Base-by-base conservation (phyloP, 176 grass and related monocot species). In the Lolium perenne region DNA sequence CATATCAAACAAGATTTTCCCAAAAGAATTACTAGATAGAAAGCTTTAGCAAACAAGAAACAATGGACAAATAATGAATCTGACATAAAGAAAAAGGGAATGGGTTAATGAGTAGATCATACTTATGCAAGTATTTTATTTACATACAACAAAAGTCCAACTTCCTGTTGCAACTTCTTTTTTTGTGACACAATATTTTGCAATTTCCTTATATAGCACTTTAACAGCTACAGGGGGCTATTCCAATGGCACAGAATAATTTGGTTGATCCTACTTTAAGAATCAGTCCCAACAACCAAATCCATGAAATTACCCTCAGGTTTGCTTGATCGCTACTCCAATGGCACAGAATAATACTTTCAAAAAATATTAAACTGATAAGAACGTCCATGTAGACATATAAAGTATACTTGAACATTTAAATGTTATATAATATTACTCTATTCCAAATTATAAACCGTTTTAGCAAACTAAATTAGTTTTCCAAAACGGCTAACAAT, bases 31-130 rank as follows among this genome's bases (percentile, higher is more conserved):
- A 72, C n/a, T 23, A 77, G 20, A 60, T 50, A 51, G 7, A 70
- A 77, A 38, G 12, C 41, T 80, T 73, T 18, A 86, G 25, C 66
- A 63, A 29, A 14, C 20, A 63, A 50, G 18, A 35, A 38, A 72
- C 3, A 80, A 8, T 86, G 53, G 68, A 74, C 16, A 74, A 83
- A 83, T 61, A 48, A 46, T 72, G 41, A 80, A 38, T 62, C 13
- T 10, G 2, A 21, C 10, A 62, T 9, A 74, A 74, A 17, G 22
- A 35, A 35, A 35, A 58, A 61, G 16, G 41, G 40, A 74, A 62
- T 46, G 14, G 72, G 10, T 20, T 46, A 40, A 43, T 58, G 38
- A 49, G 71, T 8, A 79, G 46, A 71, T 71, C 64, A 76, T 61
- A 35, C 8, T 62, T 38, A 10, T 69, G 47, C 48, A 49, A 81